Evolutionary conservation across 208 protist species (phyloP).

Genomic region (Crithidia bombi): DNA sequence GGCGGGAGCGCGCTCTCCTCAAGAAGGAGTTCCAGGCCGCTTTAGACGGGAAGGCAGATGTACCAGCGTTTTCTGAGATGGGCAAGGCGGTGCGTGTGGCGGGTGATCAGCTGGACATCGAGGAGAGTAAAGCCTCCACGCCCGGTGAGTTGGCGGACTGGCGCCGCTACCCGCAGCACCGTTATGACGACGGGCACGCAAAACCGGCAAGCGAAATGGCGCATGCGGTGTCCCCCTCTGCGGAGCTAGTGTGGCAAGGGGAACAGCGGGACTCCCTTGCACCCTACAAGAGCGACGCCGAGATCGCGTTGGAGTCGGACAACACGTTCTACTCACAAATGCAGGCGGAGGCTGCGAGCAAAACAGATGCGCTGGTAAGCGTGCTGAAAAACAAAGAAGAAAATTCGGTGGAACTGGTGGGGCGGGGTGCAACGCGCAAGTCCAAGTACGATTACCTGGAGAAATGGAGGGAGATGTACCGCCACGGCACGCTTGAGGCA

Average conservation of each 20-base stretch:
- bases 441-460: slow-evolving; percentile 92
- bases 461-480: slow-evolving; percentile 93
- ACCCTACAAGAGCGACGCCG: slow-evolving; percentile 87
- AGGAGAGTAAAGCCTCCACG: slow-evolving; percentile 63
- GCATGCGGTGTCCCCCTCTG: slow-evolving; percentile 55
- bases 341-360: slow-evolving; percentile 45
- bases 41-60: slow-evolving; percentile 49
- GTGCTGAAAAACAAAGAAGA: slow-evolving; percentile 67
- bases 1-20: slow-evolving; percentile 81
- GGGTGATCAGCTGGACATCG: slow-evolving; percentile 86
- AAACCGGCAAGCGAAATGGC: slow-evolving; percentile 83
- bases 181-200: slow-evolving; percentile 62
- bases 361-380: slow-evolving; percentile 59
- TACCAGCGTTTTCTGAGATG: slow-evolving; percentile 57
- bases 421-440: slow-evolving; percentile 60
- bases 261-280: slow-evolving; percentile 73
- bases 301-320: slow-evolving; percentile 83
- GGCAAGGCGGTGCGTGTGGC: slow-evolving; percentile 64
- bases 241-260: slow-evolving; percentile 82
- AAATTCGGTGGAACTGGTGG: slow-evolving; percentile 53
- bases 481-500: slow-evolving; percentile 86
- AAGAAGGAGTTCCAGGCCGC: slow-evolving; percentile 71
- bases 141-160: slow-evolving; percentile 78
- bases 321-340: slow-evolving; percentile 82
- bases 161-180: slow-evolving; percentile 60